phyloP scores from a whole-genome alignment of 495 filamentous ascomycete genomes.

The Tuber brumale region DNA sequence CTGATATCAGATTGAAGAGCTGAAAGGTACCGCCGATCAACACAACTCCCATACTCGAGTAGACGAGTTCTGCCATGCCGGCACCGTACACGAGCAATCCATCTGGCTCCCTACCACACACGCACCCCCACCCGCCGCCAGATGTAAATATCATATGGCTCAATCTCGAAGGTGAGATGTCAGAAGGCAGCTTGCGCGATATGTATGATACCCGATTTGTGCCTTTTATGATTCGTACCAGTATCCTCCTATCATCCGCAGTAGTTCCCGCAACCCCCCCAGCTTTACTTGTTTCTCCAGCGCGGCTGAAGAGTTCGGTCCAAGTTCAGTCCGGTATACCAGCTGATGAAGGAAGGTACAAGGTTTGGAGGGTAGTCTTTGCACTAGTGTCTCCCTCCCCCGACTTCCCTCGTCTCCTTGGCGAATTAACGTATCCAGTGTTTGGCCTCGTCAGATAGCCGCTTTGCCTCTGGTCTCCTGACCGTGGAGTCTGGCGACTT shows the following conservation, averaged over 20 bases:
- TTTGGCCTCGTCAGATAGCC: background rate
- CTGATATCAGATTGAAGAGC: slow-evolving; percentile 1
- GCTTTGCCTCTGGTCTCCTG: background rate
- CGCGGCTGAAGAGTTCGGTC: background rate
- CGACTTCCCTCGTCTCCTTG: background rate
- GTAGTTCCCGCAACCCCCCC: background rate
- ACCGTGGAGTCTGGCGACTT: background rate
- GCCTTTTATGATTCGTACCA: background rate
- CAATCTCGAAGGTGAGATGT: background rate
- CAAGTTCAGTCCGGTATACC: background rate
- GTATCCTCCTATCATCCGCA: background rate
- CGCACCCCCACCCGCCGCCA: background rate
- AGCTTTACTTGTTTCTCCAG: background rate
- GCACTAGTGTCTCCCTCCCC: background rate
- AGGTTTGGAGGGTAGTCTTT: background rate
- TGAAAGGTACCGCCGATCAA: background rate
- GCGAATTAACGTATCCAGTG: background rate
- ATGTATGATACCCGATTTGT: background rate
- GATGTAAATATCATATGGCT: background rate
- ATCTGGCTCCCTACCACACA: background rate
- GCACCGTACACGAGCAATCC: background rate
- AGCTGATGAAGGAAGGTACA: background rate
- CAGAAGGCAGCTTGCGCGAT: background rate
- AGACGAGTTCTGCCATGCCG: background rate
- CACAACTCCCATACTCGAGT: background rate